A percentile compares a stretch with the other conserved stretches of the same genome.
Evolutionary conservation across 78 protist species (phyloP).

Genomic region (Planoprotostelium fungivorum): DNA sequence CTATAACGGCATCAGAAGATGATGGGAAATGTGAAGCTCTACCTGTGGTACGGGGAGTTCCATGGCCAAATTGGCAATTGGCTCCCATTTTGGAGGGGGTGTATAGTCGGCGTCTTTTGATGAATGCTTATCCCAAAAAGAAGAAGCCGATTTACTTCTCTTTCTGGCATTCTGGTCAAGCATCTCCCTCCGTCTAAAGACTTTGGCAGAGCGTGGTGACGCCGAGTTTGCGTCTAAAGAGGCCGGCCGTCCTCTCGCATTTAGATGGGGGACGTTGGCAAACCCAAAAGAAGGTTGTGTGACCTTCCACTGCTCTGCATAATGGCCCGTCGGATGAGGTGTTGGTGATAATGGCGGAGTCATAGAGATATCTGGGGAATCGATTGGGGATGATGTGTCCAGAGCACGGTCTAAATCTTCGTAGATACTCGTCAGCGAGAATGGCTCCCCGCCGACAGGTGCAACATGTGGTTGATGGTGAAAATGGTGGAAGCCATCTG

Average conservation of each 20-base stretch:
- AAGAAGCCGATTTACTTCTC: not conserved
- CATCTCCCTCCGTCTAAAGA: not conserved
- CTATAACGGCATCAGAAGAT: not conserved
- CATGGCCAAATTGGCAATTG: not conserved
- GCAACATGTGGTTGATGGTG: too few species aligned
- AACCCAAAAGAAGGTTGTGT: not conserved
- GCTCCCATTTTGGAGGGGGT: not conserved
- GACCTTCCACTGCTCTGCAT: too few species aligned
- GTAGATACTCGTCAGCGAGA: too few species aligned
- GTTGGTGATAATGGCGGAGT: too few species aligned
- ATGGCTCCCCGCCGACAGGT: too few species aligned
- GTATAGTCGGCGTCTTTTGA: not conserved
- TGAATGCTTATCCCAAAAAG: not conserved
- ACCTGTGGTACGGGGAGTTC: not conserved
- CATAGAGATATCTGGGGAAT: too few species aligned
- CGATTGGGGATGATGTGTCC: too few species aligned
- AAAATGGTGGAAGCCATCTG: too few species aligned
- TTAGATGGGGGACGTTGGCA: not conserved
- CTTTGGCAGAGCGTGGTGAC: not conserved
- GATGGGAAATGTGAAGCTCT: not conserved
- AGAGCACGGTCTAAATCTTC: too few species aligned
- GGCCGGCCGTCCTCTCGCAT: not conserved
- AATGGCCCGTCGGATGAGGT: too few species aligned
- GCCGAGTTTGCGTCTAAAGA: not conserved
- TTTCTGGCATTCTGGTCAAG: not conserved